Base-by-base conservation (phyloP, 177 flowering plant genomes). In the Telopea speciosissima region DNA sequence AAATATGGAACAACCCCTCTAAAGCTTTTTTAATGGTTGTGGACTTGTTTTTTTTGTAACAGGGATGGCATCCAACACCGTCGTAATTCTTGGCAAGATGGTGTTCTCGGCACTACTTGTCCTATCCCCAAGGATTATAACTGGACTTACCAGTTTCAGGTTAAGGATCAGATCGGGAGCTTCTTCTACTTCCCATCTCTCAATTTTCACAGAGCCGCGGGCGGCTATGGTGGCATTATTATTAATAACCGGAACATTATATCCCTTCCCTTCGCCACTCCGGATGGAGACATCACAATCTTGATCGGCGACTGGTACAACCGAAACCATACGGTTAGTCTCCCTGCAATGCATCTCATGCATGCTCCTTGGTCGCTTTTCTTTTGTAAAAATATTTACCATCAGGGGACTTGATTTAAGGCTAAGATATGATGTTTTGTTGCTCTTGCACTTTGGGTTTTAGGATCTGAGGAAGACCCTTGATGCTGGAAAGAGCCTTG, bases 151-250 rank as follows among this genome's bases (percentile, higher is more conserved):
- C 79, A 86, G 61, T 95, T 95, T 77, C 99, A 95, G 73, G 97
- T 95, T 9, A 95, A 95, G 87, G 99, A 95, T 77, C 99, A 95
- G 76, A 82, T 95, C 70, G 99, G 99, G 63, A 95, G 99, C 78
- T 95, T 85, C 84, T 92, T 79, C 77, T 95, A 95, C 84, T 95
- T 89, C 84, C 99, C 97, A 5, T 92, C 97, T 0, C 82, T 86
- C 61, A 77, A 87, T 73, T 84, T 95, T 62, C 99, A 95, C 79
- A 89, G 89, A 80, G 99, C 97, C 0, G 78, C 96, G 0, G 99
- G 99, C 28, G 99, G 97, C 10, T 92, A 74, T 72, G 99, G 99
- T 14, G 84, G 90, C 40, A 72, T 95, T 74, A 87, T 88, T 40
- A 71, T 95, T 36, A 95, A 89, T 71, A 86, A 86, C 72, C 74